Evolutionary conservation across 371 early-diverging fungal genomes (phyloP).

Genomic region (Rhizopus stolonifer): DNA sequence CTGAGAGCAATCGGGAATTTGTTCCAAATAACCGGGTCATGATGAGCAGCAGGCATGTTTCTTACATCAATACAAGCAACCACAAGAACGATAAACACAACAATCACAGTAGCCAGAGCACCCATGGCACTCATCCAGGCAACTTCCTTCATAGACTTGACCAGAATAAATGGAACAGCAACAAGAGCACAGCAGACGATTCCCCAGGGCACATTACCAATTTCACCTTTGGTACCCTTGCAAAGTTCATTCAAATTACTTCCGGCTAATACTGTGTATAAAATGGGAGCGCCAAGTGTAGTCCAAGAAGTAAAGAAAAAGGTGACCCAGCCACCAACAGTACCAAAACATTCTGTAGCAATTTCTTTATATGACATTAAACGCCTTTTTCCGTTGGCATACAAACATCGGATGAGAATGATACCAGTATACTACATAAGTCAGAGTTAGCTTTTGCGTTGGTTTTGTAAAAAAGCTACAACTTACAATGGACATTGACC

Average conservation of each 20-base stretch:
- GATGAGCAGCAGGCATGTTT: constrained; percentile 19
- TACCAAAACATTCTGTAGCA: constrained; percentile 36
- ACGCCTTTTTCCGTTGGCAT: constrained; percentile 40
- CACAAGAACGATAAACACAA: constrained; percentile 48
- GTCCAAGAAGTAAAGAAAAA: constrained; percentile 62
- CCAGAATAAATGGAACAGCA: constrained; percentile 54
- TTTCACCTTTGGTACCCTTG: constrained; percentile 32
- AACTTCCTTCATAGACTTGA: constrained; percentile 62
- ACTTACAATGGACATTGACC: constrained; percentile 61
- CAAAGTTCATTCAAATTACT: constrained; percentile 44
- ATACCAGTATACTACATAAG: constrained; percentile 29
- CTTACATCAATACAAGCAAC: constrained; percentile 31
- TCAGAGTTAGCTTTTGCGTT: background rate
- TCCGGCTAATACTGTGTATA: constrained; percentile 59
- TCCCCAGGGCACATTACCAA: constrained; percentile 55
- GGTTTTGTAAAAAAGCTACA: background rate
- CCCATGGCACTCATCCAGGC: constrained; percentile 64
- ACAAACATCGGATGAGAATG: constrained; percentile 34
- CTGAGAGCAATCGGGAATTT: constrained; percentile 60
- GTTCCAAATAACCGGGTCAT: constrained; percentile 48
- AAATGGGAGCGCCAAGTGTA: constrained; percentile 49
- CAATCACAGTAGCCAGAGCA: constrained; percentile 49
- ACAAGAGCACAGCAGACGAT: constrained; percentile 58
- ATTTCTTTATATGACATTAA: constrained; percentile 39
- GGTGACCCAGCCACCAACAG: constrained; percentile 37